phyloP scores from a whole-genome alignment of 2,329 filamentous ascomycete genomes.

The Aspergillus costaricaensis region DNA sequence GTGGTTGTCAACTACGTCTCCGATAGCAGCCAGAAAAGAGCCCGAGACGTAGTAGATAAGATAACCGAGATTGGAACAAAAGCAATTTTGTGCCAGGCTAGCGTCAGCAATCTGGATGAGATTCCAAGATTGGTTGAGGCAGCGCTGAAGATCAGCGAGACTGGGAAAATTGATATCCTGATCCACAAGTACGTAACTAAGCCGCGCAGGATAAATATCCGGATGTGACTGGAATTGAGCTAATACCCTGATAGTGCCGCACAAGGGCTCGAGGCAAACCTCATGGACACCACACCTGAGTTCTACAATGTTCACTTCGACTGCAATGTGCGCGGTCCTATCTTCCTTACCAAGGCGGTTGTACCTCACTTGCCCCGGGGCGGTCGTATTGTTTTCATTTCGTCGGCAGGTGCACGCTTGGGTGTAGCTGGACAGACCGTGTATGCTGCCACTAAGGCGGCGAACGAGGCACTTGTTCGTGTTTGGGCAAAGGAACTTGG shows the following conservation, averaged over 20 bases:
- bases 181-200: slow-evolving; percentile 18
- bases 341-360: slow-evolving; percentile 37
- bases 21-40: no score
- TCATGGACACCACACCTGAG: slow-evolving; percentile 12
- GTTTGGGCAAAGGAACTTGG: no score
- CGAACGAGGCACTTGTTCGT: slow-evolving; percentile 50
- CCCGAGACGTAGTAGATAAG: no score
- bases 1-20: no score
- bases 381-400: slow-evolving; percentile 58
- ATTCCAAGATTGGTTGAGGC: slow-evolving; percentile 15
- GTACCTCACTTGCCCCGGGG: slow-evolving; percentile 11
- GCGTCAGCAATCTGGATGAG: no score
- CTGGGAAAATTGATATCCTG: slow-evolving; percentile 21
- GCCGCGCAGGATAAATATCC: not conserved
- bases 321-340: slow-evolving; percentile 24
- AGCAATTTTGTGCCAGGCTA: no score
- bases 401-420: slow-evolving; percentile 56
- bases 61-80: no score
- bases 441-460: slow-evolving; percentile 61
- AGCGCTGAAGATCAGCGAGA: slow-evolving; percentile 15
- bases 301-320: slow-evolving; percentile 20
- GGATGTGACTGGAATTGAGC: no score
- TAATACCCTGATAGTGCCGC: no score
- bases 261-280: slow-evolving; percentile 10
- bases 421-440: slow-evolving; percentile 59